phyloP scores from a whole-genome alignment of 106 monocot genomes.

The Acorus gramineus region DNA sequence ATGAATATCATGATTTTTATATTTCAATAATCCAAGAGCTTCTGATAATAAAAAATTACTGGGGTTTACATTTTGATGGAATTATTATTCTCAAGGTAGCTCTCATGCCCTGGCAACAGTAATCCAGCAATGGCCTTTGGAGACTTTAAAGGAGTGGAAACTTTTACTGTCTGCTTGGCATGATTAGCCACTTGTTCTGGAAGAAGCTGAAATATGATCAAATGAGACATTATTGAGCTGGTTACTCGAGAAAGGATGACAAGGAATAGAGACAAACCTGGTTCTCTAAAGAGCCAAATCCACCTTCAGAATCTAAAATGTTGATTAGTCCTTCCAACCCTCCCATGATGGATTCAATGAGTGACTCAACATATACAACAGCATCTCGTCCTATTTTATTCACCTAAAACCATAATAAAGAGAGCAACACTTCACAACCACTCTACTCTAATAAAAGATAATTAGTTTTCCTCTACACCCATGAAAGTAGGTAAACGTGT shows the following conservation, averaged over 20 bases:
- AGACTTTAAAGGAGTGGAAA: conserved; percentile 46
- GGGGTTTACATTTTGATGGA: conserved; percentile 75
- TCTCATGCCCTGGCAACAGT: conserved; percentile 74
- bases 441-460: neutral
- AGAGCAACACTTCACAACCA: neutral
- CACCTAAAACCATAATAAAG: conserved; percentile 27
- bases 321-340: conserved; percentile 94
- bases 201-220: conserved; percentile 50
- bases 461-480: too few relatives aligned
- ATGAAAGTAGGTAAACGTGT: too few relatives aligned
- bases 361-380: conserved; percentile 88
- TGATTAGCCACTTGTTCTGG: conserved; percentile 80
- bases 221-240: too few relatives aligned
- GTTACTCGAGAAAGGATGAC: neutral
- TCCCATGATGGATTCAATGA: conserved; percentile 98
- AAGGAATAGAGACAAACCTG: conserved; percentile 42
- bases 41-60: neutral
- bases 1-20: too few relatives aligned
- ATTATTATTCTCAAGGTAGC: conserved; percentile 64
- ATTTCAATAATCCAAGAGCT: neutral
- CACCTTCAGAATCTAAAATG: conserved; percentile 94
- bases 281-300: conserved; percentile 89
- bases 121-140: conserved; percentile 34
- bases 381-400: conserved; percentile 87
- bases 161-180: conserved; percentile 46